These are phyloP conservation scores for Pleoardoris graminearum DNA, from an alignment of 2,329 filamentous ascomycete genomes.

Conservation along the genomic window DNA sequence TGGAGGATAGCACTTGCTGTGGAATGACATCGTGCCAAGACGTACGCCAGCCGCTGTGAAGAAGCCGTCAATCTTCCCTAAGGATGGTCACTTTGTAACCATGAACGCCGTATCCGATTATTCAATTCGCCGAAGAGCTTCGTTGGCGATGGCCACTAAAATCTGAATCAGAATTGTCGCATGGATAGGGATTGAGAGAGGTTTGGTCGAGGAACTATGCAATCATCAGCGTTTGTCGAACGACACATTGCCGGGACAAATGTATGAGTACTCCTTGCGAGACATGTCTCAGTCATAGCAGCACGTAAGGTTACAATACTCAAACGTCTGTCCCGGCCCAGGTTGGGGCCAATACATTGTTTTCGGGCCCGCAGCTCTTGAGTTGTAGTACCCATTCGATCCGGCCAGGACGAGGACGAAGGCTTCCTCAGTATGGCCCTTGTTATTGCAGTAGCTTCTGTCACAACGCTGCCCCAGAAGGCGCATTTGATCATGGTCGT, in stretches of 20 bases:
- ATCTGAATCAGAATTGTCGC: not conserved
- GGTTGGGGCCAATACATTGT: not conserved
- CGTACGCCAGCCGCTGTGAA: not conserved
- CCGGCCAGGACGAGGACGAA: constrained; percentile 23
- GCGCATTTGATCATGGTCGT: constrained; percentile 30
- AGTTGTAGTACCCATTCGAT: constrained; percentile 26
- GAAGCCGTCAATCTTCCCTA: not conserved
- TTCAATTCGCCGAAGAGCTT: not conserved
- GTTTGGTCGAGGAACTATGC: not conserved
- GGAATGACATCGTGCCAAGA: too few relatives aligned
- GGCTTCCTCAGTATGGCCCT: constrained; percentile 12
- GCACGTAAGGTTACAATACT: not conserved
- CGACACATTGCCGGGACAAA: not conserved
- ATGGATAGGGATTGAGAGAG: not conserved
- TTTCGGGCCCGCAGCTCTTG: not conserved
- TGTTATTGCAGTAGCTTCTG: constrained; percentile 15
- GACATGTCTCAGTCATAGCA: not conserved
- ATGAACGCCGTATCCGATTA: not conserved
- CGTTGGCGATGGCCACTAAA: not conserved
- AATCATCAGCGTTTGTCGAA: not conserved
- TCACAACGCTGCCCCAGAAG: constrained; percentile 21
- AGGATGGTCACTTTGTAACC: not conserved
- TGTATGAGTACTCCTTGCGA: not conserved
- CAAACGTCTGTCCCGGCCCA: not conserved
- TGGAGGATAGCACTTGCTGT: too few relatives aligned